Conservation (phyloP, 768 basidiomycete genomes). For the Mycena alexandri region DNA sequence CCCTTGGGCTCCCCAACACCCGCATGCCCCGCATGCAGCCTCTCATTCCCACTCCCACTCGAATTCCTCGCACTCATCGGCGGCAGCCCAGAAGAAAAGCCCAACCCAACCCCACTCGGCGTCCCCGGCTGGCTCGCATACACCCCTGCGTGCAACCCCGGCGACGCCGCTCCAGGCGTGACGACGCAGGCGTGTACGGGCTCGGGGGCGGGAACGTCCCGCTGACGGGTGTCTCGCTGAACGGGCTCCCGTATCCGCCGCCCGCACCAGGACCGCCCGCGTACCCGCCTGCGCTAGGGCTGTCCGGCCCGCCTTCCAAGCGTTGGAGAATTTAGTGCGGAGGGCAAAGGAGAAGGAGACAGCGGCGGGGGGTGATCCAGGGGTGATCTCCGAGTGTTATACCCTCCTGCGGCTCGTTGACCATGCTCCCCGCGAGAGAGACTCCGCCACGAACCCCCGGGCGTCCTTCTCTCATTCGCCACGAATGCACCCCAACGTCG, state of each 20-base stretch:
- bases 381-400: conserved; percentile 58
- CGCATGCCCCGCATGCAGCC: too few relatives aligned
- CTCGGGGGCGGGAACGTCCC: conserved; percentile 23
- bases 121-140: conserved; percentile 15
- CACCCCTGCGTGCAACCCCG: background rate
- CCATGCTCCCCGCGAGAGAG: conserved; percentile 85
- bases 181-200: conserved; percentile 11
- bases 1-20: too few relatives aligned
- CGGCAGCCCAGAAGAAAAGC: conserved; percentile 12
- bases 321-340: conserved; percentile 77
- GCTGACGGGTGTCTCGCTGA: conserved; percentile 29
- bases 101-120: conserved; percentile 14
- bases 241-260: conserved; percentile 19
- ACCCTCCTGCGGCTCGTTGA: too few relatives aligned
- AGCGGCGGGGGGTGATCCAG: too few relatives aligned
- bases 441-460: too few relatives aligned
- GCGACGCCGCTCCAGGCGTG: background rate
- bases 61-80: conserved; percentile 29
- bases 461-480: too few relatives aligned
- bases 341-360: conserved; percentile 76
- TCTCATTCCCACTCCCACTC: too few relatives aligned
- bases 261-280: conserved; percentile 7
- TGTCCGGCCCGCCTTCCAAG: conserved; percentile 59
- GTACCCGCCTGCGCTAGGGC: conserved; percentile 19
- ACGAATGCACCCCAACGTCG: too few relatives aligned